Evolutionary conservation across 176 grass and related monocot species (phyloP), one percentile per base, ranked within the genome.

Genomic region (Guadua angustifolia): DNA sequence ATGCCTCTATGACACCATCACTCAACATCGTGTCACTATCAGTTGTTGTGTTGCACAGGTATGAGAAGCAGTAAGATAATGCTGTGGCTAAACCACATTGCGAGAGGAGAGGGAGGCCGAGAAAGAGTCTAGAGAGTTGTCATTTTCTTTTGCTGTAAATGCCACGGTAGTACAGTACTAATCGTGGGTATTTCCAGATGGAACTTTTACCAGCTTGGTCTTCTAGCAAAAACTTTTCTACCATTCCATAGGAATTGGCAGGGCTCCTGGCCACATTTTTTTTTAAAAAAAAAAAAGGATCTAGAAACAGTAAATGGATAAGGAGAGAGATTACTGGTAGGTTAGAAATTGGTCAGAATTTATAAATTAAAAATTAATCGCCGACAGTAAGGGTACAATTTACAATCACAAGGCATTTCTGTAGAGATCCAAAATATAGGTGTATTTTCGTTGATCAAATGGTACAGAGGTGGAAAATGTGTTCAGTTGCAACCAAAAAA

Each of bases 271-370:
- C 74, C 21, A 77, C 57, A 42, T n/a, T n/a, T n/a, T 44, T 60
- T 42, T 0, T 5, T 3, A 8, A 10, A 5, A 5, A 9, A 55
- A 53, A 40, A 5, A 46, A 22, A 42, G 11, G 9, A 70, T 44
- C 12, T 22, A 70, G 69, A 71, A 17, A 71, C n/a, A 71, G 24
- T n/a, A n/a, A n/a, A n/a, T n/a, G n/a, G 67, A 71, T 25, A 45
- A 7, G 12, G 21, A 71, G 68, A 71, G n/a, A 71, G 3, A 22
- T 26, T 46, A 61, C 22, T 1, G 13, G 26, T 70, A 70, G 11
- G 42, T n/a, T 70, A 70, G 19, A 38, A 42, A 45, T 71, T 47
- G 43, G n/a, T 71, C 9, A 26, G 0, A 25, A 25, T 2, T 71
- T 47, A 47, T 26, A 26, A 71, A 47, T 40, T 71, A 24, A 24